Conservation (phyloP, 345 rosid species). For the Anastatica hierochuntica region DNA sequence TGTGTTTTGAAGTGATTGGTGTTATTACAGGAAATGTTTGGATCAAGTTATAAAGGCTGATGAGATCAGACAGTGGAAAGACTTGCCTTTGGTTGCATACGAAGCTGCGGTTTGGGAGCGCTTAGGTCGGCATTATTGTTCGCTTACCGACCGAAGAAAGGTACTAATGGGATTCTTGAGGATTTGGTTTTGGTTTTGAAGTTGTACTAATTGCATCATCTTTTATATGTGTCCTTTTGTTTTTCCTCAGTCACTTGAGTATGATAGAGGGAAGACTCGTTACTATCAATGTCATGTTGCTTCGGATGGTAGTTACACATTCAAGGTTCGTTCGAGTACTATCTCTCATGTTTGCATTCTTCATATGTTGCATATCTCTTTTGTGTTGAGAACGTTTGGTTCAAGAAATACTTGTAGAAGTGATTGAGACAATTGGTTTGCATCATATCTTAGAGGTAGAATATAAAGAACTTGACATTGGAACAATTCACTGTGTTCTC, state of each 20-base stretch:
- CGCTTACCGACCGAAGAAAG: conserved; percentile 1
- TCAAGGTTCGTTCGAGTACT: conserved; percentile 35
- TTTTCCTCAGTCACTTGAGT: conserved; percentile 30
- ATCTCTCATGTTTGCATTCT: conserved; percentile 4
- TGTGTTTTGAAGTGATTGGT: background rate
- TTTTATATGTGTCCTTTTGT: background rate
- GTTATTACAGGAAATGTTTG: conserved; percentile 26
- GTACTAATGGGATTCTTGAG: background rate
- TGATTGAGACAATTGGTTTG: too few relatives aligned
- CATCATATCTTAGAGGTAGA: too few relatives aligned
- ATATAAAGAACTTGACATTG: too few relatives aligned
- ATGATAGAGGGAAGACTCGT: conserved; percentile 46
- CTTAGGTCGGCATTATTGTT: background rate
- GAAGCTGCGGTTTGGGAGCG: conserved; percentile 42
- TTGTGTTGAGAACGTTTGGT: background rate
- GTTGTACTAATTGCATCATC: background rate
- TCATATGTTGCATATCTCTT: background rate
- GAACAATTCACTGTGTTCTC: conserved; percentile 10
- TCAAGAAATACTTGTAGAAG: background rate
- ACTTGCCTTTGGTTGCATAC: conserved; percentile 37
- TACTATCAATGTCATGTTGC: conserved; percentile 51
- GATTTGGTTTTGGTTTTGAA: background rate
- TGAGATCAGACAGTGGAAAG: conserved; percentile 30
- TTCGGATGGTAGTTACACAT: conserved; percentile 30
- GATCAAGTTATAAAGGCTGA: conserved; percentile 29